Conservation (phyloP, 768 basidiomycete genomes). For the Suillus tomentosus region DNA sequence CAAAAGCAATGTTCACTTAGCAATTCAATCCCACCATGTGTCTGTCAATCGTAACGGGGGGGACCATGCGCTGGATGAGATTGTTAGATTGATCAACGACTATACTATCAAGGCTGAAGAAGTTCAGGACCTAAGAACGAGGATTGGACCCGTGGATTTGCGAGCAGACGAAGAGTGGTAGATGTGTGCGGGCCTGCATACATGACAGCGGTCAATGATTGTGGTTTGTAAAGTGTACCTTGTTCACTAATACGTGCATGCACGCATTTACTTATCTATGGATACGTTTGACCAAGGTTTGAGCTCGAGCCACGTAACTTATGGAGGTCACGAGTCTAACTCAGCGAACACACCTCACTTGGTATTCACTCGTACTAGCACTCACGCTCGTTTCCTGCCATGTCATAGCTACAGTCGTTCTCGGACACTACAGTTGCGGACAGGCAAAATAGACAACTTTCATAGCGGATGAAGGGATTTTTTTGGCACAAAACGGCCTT, state of each 20-base stretch:
- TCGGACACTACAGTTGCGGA: no score
- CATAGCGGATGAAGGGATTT: no score
- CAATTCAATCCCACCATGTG: background rate
- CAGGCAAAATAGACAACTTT: no score
- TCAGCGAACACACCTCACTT: no score
- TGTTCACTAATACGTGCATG: background rate
- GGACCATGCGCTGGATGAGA: constrained; percentile 12
- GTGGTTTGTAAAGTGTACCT: background rate
- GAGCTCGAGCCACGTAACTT: no score
- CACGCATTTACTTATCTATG: no score
- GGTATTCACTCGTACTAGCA: no score
- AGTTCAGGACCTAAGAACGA: constrained; percentile 6
- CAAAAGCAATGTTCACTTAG: constrained; percentile 9
- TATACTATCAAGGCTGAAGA: constrained; percentile 12
- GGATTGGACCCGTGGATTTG: constrained; percentile 1
- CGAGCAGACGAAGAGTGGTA: constrained; percentile 8
- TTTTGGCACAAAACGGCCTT: no score
- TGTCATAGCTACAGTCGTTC: no score
- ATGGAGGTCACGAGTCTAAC: no score
- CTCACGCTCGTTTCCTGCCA: no score
- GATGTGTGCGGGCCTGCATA: background rate
- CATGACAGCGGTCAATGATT: background rate
- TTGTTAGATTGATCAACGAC: constrained; percentile 8
- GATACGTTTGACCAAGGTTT: no score
- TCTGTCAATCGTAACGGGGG: background rate